Percentiles rank a stretch among this genome's conserved stretches.
Conservation (phyloP, 2,329 filamentous ascomycete genomes). For the Tolypocladium tropicale region DNA sequence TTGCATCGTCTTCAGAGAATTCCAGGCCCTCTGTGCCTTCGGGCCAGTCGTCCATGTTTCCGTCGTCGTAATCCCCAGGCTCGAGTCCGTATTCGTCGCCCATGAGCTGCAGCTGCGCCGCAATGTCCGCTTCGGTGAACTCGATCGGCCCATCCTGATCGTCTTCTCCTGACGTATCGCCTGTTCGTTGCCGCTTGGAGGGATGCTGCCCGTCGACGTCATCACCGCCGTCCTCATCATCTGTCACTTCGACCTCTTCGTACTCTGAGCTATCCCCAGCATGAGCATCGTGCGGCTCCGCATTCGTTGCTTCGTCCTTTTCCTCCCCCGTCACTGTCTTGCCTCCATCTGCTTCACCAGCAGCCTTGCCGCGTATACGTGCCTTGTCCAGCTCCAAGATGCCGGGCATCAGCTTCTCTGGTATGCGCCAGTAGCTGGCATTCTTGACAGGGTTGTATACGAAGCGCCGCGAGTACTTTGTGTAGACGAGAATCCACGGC, state of each 20-base stretch:
- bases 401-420: constrained; percentile 72
- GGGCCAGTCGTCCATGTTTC: constrained; percentile 49
- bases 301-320: background rate
- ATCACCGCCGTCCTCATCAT: constrained; percentile 38
- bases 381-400: constrained; percentile 65
- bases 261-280: constrained; percentile 58
- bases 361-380: constrained; percentile 50
- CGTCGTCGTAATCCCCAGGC: constrained; percentile 65
- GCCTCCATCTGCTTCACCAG: background rate
- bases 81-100: constrained; percentile 74
- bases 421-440: constrained; percentile 91
- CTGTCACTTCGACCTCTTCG: constrained; percentile 56
- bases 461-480: constrained; percentile 80
- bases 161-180: constrained; percentile 38
- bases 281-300: constrained; percentile 18
- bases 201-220: constrained; percentile 24
- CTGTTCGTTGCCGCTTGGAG: constrained; percentile 55
- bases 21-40: constrained; percentile 62
- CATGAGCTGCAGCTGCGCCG: constrained; percentile 83
- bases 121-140: constrained; percentile 91
- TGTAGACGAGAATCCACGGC: constrained; percentile 89
- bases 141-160: constrained; percentile 50
- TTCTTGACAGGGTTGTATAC: constrained; percentile 81
- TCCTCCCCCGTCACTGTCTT: background rate
- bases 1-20: constrained; percentile 66